Percentiles rank a stretch among this genome's conserved stretches.
These are phyloP conservation scores for Westerdykella ornata DNA, from an alignment of 2,329 filamentous ascomycete species.

Conservation along the genomic window DNA sequence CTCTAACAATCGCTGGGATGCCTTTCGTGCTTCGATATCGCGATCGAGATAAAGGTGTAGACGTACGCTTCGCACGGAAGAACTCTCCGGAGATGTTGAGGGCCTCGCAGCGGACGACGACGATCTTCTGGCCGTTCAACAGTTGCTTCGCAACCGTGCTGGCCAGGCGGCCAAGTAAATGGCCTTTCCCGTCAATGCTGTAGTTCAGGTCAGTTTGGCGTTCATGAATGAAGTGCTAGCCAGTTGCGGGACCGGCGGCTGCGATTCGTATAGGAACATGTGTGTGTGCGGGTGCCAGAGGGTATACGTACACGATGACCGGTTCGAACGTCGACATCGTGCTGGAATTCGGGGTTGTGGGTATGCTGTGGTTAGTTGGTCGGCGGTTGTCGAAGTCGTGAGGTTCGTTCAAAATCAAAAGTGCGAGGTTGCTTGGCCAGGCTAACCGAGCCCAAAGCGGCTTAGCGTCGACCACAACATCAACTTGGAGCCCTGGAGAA, in stretches of 20 bases:
- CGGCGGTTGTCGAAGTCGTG: constrained; percentile 5
- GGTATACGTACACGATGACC: constrained; percentile 51
- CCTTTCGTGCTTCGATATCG: constrained; percentile 3
- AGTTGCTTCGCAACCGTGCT: constrained; percentile 98
- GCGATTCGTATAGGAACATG: not conserved
- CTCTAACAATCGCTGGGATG: not conserved
- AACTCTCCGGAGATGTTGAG: constrained; percentile 99
- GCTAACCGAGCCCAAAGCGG: constrained; percentile 3
- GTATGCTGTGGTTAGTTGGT: constrained; percentile 34
- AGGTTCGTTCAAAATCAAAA: constrained; percentile 5
- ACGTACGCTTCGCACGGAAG: constrained; percentile 99
- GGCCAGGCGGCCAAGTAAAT: constrained; percentile 98
- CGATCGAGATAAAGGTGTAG: constrained; percentile 21
- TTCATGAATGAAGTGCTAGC: constrained; percentile 3
- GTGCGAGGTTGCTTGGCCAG: not conserved
- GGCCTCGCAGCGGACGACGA: constrained; percentile 96
- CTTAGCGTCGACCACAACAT: constrained; percentile 1
- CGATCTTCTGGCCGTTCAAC: constrained; percentile 98
- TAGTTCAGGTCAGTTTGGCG: constrained; percentile 24
- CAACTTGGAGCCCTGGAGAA: not conserved
- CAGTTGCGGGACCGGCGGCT: constrained; percentile 1
- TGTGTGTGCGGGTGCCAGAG: constrained; percentile 4
- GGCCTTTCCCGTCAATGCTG: constrained; percentile 97
- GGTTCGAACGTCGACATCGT: constrained; percentile 62
- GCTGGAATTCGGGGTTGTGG: constrained; percentile 25